Conservation (phyloP, 2,329 filamentous ascomycete genomes). For the Volutella citrinella region DNA sequence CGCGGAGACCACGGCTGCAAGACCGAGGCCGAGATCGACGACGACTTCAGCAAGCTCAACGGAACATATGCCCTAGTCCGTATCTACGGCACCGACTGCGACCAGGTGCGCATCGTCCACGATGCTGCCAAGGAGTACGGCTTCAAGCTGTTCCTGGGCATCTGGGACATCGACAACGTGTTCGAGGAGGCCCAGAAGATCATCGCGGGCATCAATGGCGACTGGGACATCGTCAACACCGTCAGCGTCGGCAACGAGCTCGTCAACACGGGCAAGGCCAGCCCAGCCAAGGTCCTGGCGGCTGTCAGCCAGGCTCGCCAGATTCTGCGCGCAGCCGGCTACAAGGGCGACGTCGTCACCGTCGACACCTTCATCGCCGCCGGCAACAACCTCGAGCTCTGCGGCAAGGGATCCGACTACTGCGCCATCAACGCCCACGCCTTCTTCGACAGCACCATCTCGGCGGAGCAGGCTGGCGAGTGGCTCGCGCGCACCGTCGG, state of each 20-base stretch:
- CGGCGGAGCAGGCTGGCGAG: constrained; percentile 58
- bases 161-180: constrained; percentile 62
- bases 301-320: constrained; percentile 57
- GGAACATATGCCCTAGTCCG: constrained; percentile 62
- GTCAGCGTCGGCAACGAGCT: constrained; percentile 80
- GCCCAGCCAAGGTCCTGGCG: constrained; percentile 50
- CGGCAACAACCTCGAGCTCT: constrained; percentile 66
- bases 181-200: constrained; percentile 58
- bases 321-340: constrained; percentile 61
- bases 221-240: constrained; percentile 69
- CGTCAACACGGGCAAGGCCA: constrained; percentile 61
- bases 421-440: constrained; percentile 80
- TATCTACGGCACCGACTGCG: constrained; percentile 77
- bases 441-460: constrained; percentile 70
- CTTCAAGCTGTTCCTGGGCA: constrained; percentile 71
- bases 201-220: constrained; percentile 52
- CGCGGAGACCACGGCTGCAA: constrained; percentile 62
- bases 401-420: constrained; percentile 70
- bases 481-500: constrained; percentile 61
- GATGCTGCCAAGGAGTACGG: constrained; percentile 60
- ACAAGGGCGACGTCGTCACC: constrained; percentile 69
- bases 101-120: constrained; percentile 64
- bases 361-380: constrained; percentile 75
- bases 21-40: constrained; percentile 55
- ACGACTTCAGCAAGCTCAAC: constrained; percentile 58